Base-by-base conservation (phyloP, 148 eudicot genomes). In the Vaccinium vitisidaea region DNA sequence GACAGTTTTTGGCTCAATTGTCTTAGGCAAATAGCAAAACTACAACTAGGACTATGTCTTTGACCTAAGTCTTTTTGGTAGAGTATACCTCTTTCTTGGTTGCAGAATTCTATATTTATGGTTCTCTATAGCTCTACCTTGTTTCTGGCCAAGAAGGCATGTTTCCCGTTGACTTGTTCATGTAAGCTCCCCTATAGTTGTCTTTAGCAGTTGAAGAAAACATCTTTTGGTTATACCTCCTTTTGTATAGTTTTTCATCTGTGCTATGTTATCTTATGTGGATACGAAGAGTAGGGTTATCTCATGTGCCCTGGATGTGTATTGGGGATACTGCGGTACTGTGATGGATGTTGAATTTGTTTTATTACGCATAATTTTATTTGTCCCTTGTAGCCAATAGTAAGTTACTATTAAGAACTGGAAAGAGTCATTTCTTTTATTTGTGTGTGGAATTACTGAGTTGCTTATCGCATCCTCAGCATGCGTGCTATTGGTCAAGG, bases 41-140 rank as follows among this genome's bases (percentile, higher is more conserved):
- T 27, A 50, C 36, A 6, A 53, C 6, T 50, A 78, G 61, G 39
- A 23, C 36, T 52, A 21, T 75, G 75, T 15, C 48, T 67, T 82
- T 39, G n/a, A 13, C 36, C 9, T 10, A 23, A 48, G 54, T 39
- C 25, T 48, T 13, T 82, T 67, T 67, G 43, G 48, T 65, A 82
- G 76, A 67, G 58, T 25, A 67, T 82, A 49, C 56, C 52, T 82
- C 13, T 25, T 82, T 59, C 76, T 82, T 67, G 75, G 67, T 82
- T 81, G 59, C 76, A 61, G 74, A 80, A 23, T 36, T 59, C 70
- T 80, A 48, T 79, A 80, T n/a, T 81, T 70, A 59, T 80, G 50
- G 49, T 58, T 58, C 23, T 4, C 4, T 9, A 18, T 58, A 19
- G 32, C 23, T 30, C n/a, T 56, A 9, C 27, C 8, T 56, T 80